These are phyloP conservation scores for Clonostachys sp. DNA, from an alignment of 2,329 filamentous ascomycete species.

Conservation along the genomic window DNA sequence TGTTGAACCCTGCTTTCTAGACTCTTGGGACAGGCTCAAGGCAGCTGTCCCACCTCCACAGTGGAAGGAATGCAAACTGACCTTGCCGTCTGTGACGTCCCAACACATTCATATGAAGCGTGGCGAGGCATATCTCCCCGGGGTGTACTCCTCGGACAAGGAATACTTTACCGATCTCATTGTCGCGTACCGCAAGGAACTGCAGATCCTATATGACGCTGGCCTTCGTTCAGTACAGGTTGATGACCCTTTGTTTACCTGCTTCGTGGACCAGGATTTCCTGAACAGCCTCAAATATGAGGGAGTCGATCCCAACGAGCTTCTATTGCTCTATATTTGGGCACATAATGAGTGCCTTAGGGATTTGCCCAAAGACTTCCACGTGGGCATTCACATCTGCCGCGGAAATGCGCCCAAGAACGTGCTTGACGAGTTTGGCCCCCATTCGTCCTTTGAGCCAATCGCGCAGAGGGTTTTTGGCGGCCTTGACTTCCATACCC, in stretches of 20 bases:
- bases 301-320: constrained; percentile 57
- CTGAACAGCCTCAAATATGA: constrained; percentile 49
- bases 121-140: constrained; percentile 46
- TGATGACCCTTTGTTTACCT: constrained; percentile 58
- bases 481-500: constrained; percentile 54
- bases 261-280: constrained; percentile 69
- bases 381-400: constrained; percentile 68
- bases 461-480: constrained; percentile 58
- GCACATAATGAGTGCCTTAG: constrained; percentile 69
- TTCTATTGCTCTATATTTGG: constrained; percentile 66
- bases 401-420: constrained; percentile 57
- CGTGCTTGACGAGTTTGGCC: constrained; percentile 58
- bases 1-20: constrained; percentile 32
- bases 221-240: constrained; percentile 55
- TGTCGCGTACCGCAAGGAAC: constrained; percentile 48
- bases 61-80: constrained; percentile 63
- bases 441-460: constrained; percentile 45
- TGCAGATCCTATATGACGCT: constrained; percentile 48
- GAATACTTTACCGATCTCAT: constrained; percentile 55
- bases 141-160: constrained; percentile 45
- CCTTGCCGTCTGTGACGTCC: constrained; percentile 62
- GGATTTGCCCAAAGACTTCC: constrained; percentile 58
- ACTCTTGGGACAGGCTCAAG: constrained; percentile 32
- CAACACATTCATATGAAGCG: constrained; percentile 53
- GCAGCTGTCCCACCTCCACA: constrained; percentile 48